These are phyloP conservation scores for Vachellia collinsii DNA, from an alignment of 306 rosid genomes.

Conservation along the genomic window DNA sequence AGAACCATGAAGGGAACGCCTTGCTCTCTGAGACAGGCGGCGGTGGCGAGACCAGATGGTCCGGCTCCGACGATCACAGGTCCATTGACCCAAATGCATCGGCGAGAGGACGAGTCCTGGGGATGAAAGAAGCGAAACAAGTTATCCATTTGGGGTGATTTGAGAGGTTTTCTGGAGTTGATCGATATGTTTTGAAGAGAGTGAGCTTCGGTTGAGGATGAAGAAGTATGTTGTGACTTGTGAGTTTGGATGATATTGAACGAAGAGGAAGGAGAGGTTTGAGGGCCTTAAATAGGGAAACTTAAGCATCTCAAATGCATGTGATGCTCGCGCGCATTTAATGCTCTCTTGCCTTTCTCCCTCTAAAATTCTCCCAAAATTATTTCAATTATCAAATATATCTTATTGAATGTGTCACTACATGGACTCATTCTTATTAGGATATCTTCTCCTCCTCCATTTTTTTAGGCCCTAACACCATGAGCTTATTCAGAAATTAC, in stretches of 20 bases:
- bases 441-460: conserved; percentile 33
- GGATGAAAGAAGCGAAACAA: conserved; percentile 57
- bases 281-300: conserved; percentile 61
- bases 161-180: neutral
- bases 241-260: conserved; percentile 53
- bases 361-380: neutral
- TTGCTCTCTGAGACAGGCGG: conserved; percentile 81
- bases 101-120: conserved; percentile 55
- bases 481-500: conserved; percentile 23
- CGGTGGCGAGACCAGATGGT: conserved; percentile 93
- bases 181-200: neutral
- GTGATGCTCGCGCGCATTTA: neutral
- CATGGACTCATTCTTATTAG: conserved; percentile 16
- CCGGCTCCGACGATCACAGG: conserved; percentile 95
- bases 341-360: conserved; percentile 34
- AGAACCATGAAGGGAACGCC: conserved; percentile 83
- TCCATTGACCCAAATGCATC: conserved; percentile 80
- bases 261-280: conserved; percentile 36
- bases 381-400: neutral
- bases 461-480: conserved; percentile 46
- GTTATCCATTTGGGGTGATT: conserved; percentile 57
- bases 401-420: neutral
- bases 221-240: neutral
- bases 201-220: neutral
- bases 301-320: conserved; percentile 5